phyloP scores from a whole-genome alignment of 257 asterid genomes.

The Salvia rosmarinus region DNA sequence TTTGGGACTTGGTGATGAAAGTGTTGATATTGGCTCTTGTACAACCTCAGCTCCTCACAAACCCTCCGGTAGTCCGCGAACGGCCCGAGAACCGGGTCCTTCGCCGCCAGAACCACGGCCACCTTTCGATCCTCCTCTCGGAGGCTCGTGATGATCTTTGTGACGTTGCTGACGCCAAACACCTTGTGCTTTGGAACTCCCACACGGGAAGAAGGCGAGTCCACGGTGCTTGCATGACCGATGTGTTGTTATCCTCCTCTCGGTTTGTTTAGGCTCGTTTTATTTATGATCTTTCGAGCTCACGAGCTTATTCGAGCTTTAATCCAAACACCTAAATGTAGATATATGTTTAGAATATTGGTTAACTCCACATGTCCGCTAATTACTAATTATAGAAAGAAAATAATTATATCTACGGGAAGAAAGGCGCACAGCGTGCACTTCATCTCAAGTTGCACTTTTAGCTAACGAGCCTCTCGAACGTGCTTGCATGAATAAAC shows the following conservation, averaged over 20 bases:
- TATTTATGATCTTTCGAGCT: no score
- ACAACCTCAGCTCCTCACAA: constrained; percentile 60
- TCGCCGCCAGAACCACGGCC: constrained; percentile 68
- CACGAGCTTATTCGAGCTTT: no score
- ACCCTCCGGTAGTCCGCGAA: constrained; percentile 62
- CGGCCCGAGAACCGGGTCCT: constrained; percentile 66
- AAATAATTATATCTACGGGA: no score
- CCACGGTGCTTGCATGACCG: no score
- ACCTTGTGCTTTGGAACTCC: constrained; percentile 75
- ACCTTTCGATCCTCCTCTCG: constrained; percentile 54
- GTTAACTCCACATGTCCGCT: no score
- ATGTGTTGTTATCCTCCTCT: no score
- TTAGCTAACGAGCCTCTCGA: no score
- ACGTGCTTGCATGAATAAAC: constrained; percentile 97
- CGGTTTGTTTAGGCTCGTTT: no score
- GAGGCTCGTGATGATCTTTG: constrained; percentile 52
- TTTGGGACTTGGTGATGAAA: constrained; percentile 36
- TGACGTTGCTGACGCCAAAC: constrained; percentile 81
- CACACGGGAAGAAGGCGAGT: no score
- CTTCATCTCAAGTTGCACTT: constrained; percentile 75
- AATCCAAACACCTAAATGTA: no score
- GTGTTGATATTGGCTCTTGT: constrained; percentile 52
- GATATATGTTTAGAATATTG: no score
- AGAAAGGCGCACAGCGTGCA: constrained; percentile 74
- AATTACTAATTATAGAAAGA: no score